Conservation (phyloP, 139 green algal species). For the Pycnococcus provasolii region DNA sequence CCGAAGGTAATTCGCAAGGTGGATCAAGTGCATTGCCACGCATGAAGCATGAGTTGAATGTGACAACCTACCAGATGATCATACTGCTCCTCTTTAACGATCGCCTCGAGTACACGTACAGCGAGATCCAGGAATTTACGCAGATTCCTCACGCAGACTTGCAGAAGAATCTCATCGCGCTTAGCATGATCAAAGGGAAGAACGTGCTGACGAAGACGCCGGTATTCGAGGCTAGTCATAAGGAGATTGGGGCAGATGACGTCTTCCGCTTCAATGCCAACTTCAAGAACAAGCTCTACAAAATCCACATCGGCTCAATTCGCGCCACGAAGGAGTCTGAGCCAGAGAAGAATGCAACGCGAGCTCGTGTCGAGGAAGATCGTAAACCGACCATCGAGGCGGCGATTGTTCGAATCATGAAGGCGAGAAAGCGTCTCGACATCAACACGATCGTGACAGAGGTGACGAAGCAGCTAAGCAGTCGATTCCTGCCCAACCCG, state of each 20-base stretch:
- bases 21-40: constrained; percentile 29
- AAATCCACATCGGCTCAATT: constrained; percentile 57
- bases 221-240: constrained; percentile 64
- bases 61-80: constrained; percentile 75
- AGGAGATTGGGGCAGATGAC: constrained; percentile 44
- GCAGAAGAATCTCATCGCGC: constrained; percentile 71
- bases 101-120: constrained; percentile 44
- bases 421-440: constrained; percentile 67
- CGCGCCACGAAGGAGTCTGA: constrained; percentile 67
- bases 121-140: constrained; percentile 55
- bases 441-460: constrained; percentile 87
- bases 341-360: constrained; percentile 73
- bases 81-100: constrained; percentile 95
- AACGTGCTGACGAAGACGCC: constrained; percentile 84
- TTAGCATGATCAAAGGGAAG: constrained; percentile 83
- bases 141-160: constrained; percentile 72
- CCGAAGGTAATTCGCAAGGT: background rate
- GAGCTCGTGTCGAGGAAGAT: constrained; percentile 90
- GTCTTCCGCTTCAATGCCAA: constrained; percentile 83
- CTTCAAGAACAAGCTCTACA: constrained; percentile 70
- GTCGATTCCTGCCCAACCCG: constrained; percentile 77
- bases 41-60: constrained; percentile 74
- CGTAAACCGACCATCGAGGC: constrained; percentile 96
- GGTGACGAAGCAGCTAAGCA: constrained; percentile 77
- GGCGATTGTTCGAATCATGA: constrained; percentile 96